These are phyloP conservation scores for Cochlearia excelsa DNA, from an alignment of 345 rosid genomes.

Conservation along the genomic window DNA sequence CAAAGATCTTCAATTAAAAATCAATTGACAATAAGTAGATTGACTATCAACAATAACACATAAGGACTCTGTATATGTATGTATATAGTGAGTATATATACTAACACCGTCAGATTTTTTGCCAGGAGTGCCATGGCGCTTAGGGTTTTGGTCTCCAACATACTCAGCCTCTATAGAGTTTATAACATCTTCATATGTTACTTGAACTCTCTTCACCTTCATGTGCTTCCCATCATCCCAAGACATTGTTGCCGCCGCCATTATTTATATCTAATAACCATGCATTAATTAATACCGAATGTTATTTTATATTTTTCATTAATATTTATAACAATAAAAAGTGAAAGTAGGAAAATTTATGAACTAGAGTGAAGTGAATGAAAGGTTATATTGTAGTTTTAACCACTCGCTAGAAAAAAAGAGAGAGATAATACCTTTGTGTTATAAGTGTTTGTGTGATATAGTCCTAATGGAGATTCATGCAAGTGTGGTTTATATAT, in stretches of 20 bases:
- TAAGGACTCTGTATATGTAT: too few relatives aligned
- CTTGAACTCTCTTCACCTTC: constrained; percentile 34
- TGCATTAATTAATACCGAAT: neutral
- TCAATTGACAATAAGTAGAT: too few relatives aligned
- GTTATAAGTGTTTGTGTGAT: neutral
- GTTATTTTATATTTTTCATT: neutral
- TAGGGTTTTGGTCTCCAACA: constrained; percentile 14
- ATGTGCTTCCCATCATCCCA: constrained; percentile 37
- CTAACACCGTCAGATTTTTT: constrained; percentile 33
- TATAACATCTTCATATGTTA: constrained; percentile 37
- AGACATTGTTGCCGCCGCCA: constrained; percentile 37
- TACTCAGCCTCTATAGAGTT: constrained; percentile 35
- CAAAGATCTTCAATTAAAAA: too few relatives aligned
- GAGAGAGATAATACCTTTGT: constrained; percentile 3
- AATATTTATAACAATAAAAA: neutral
- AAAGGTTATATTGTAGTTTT: neutral
- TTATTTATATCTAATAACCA: constrained; percentile 8
- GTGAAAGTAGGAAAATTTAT: too few relatives aligned
- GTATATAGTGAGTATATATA: neutral
- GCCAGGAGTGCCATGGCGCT: constrained; percentile 30
- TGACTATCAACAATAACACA: too few relatives aligned
- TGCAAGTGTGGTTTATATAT: constrained; percentile 16
- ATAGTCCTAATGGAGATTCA: constrained; percentile 4
- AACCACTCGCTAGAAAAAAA: neutral
- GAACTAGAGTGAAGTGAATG: neutral